Conservation (phyloP, 106 monocot genomes). For the Posidonia australis region DNA sequence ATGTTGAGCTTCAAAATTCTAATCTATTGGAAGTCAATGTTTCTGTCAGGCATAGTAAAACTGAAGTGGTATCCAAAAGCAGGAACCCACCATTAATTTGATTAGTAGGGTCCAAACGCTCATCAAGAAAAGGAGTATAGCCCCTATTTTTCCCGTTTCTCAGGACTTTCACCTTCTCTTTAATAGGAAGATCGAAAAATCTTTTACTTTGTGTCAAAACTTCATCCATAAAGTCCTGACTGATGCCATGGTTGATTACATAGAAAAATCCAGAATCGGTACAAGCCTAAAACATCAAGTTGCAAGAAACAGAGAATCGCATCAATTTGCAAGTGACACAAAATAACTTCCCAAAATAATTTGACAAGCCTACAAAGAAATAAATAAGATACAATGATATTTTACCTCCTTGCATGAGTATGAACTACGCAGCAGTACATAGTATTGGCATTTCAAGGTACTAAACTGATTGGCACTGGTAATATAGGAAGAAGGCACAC, state of each 20-base stretch:
- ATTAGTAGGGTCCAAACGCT: constrained; percentile 67
- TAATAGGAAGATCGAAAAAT: constrained; percentile 51
- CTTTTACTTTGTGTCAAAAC: constrained; percentile 60
- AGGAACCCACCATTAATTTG: constrained; percentile 57
- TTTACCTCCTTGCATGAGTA: too few species aligned
- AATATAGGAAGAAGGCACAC: too few species aligned
- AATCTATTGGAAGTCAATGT: too few species aligned
- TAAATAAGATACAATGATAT: too few species aligned
- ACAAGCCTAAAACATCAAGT: constrained; percentile 43
- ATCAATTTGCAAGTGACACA: too few species aligned
- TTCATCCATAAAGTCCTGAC: constrained; percentile 63
- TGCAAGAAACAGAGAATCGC: neutral
- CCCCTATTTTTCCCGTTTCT: constrained; percentile 83
- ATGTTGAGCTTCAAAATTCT: too few species aligned
- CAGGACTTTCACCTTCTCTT: constrained; percentile 68
- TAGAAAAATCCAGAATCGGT: constrained; percentile 81
- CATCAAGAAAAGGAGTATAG: constrained; percentile 70
- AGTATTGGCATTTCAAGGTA: too few species aligned
- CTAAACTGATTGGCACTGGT: too few species aligned
- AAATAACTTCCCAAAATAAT: too few species aligned
- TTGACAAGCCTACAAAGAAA: too few species aligned
- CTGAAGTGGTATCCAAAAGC: neutral
- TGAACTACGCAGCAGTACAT: too few species aligned
- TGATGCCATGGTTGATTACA: constrained; percentile 68
- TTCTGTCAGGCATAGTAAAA: neutral